These are phyloP conservation scores for Ophiostoma fasciatum DNA, from an alignment of 2,329 filamentous ascomycete species.

Conservation along the genomic window DNA sequence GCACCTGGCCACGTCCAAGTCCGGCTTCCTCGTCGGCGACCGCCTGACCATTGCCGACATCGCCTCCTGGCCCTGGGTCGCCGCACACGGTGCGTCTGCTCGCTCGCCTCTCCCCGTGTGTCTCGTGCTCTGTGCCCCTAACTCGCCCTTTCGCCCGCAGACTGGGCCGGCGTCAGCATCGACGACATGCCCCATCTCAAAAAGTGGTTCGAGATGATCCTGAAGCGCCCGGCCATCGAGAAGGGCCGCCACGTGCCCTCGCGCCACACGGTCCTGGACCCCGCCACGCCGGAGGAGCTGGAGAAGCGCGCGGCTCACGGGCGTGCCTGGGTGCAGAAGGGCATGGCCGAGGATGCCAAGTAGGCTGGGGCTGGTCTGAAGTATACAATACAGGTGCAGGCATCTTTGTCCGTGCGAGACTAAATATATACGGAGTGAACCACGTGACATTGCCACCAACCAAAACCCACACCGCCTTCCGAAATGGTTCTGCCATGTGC, in stretches of 20 bases:
- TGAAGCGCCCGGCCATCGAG: constrained; percentile 55
- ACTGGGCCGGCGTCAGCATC: constrained; percentile 53
- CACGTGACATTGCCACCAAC: no score
- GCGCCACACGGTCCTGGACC: constrained; percentile 40
- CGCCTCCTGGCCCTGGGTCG: constrained; percentile 65
- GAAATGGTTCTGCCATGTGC: no score
- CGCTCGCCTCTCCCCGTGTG: constrained; percentile 30
- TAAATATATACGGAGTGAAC: no score
- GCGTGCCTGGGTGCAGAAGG: constrained; percentile 45
- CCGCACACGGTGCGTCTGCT: constrained; percentile 31
- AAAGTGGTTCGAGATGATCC: constrained; percentile 61
- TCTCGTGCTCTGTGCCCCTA: neutral
- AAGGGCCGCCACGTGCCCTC: constrained; percentile 56
- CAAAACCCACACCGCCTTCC: no score
- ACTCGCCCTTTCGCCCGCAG: constrained; percentile 12
- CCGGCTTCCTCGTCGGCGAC: constrained; percentile 50
- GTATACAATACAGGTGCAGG: no score
- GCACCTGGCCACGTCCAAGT: constrained; percentile 43
- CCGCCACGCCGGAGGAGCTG: constrained; percentile 26
- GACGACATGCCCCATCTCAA: constrained; percentile 62
- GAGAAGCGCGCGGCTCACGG: constrained; percentile 35
- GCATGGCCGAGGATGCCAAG: constrained; percentile 47
- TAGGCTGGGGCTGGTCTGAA: no score
- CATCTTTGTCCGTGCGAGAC: no score
- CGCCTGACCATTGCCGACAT: constrained; percentile 66